Base-by-base conservation (phyloP, 2,329 filamentous ascomycete genomes). In the Cercospora sp. region DNA sequence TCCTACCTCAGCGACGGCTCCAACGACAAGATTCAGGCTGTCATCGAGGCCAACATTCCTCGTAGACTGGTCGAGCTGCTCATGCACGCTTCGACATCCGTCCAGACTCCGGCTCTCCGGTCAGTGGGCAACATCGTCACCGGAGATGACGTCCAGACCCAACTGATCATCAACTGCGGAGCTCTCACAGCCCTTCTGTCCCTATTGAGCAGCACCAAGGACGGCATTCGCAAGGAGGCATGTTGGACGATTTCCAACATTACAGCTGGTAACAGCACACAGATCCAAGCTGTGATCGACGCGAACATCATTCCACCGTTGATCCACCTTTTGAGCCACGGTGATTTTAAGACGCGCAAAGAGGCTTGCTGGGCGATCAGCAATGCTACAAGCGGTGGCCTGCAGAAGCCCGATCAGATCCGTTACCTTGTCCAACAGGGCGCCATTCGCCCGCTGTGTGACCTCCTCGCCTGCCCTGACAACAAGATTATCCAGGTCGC, bases 231-330 rank as follows among this genome's bases (percentile, higher is more conserved):
- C 73, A 99, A 99, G 86, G 95, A 99, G 82, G 95, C 95, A 30
- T 99, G 95, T 89, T 99, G 95, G 95, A 99, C 95, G 61, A 99
- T 99, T 76, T 97, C 94, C 79, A 99, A 99, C 86, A 92, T 99
- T 77, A 99, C 95, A 33, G 95, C 95, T 68, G 95, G 95, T 70
- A 99, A 99, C 86, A 97, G 94, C 42, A 93, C 91, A 67, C 95
- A 99, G 83, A 99, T 99, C 75, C 95, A 99, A 84, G 86, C 93
- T 9, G 95, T 99, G 65, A 91, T 99, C 75, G 95, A 99, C 77
- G 94, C 94, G 76, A 95, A 96, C 83, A 96, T 99, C 77, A 95
- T 99, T 74, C 93, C 93, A 39, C 95, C 95, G 69, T 85, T 99
- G 75, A 97, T 99, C 79, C 94, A 98, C 81, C 88, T 99, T 42